These are phyloP conservation scores for Thermochaetoides thermophila DNA, from an alignment of 495 filamentous ascomycete species.

Conservation along the genomic window DNA sequence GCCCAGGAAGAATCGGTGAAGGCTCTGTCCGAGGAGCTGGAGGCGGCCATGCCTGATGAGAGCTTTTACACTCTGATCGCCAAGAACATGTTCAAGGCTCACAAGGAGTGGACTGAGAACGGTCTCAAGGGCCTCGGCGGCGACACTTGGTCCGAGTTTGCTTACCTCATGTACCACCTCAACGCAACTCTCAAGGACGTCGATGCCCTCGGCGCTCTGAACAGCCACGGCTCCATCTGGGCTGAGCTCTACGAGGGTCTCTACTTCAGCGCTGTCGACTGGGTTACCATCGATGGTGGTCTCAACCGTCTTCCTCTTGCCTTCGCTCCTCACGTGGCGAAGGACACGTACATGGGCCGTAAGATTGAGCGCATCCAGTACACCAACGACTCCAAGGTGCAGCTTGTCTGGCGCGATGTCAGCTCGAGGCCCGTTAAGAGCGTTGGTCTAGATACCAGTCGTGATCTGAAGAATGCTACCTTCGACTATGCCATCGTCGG, in stretches of 20 bases:
- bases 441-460: conserved; percentile 6
- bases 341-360: conserved; percentile 38
- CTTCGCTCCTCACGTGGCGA: conserved; percentile 43
- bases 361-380: conserved; percentile 34
- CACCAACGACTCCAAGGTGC: conserved; percentile 16
- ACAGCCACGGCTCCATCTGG: conserved; percentile 19
- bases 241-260: conserved; percentile 31
- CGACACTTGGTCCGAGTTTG: conserved; percentile 45
- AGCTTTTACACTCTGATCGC: conserved; percentile 32
- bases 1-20: conserved; percentile 17
- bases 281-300: conserved; percentile 50
- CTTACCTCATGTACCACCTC: conserved; percentile 44
- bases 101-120: conserved; percentile 33
- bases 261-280: conserved; percentile 45
- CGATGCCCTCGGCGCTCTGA: conserved; percentile 24
- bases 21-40: conserved; percentile 11
- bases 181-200: conserved; percentile 39
- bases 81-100: conserved; percentile 47
- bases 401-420: conserved; percentile 1
- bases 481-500: conserved; percentile 54
- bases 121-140: conserved; percentile 23
- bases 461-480: conserved; percentile 31
- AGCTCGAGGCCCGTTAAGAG: background rate
- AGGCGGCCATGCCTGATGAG: conserved; percentile 1
- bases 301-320: conserved; percentile 44